Percentiles rank a stretch among this genome's conserved stretches.
Evolutionary conservation across 192 early-diverging fungal genomes (phyloP).

Genomic region (Linnemannia elongata): DNA sequence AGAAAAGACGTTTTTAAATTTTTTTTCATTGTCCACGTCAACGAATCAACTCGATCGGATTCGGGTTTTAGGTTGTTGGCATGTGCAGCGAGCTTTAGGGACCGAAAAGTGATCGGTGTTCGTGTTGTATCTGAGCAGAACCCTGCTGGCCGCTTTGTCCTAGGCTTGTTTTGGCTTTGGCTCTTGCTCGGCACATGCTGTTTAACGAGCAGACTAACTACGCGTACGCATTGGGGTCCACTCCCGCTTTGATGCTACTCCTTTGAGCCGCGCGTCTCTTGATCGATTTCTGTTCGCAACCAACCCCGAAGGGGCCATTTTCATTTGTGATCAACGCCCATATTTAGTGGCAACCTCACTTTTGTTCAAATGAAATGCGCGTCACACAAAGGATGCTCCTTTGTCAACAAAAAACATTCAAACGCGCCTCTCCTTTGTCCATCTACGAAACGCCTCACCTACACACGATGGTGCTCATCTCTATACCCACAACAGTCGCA

Average conservation of each 20-base stretch:
- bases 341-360: not conserved
- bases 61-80: not conserved
- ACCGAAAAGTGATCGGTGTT: not conserved
- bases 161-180: no score
- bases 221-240: no score
- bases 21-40: not conserved
- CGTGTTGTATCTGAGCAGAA: not conserved
- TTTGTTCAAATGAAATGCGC: constrained; percentile 10
- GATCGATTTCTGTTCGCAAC: no score
- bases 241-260: no score
- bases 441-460: not conserved
- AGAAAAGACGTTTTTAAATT: not conserved
- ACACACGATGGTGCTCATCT: constrained; percentile 41
- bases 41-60: not conserved
- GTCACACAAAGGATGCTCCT: not conserved
- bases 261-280: no score
- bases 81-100: not conserved
- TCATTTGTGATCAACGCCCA: not conserved
- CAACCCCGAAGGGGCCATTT: not conserved
- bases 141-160: not conserved
- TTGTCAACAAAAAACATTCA: not conserved
- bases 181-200: no score
- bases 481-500: constrained; percentile 34
- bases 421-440: not conserved
- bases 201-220: no score